Evolutionary conservation across 805 yeast genomes (phyloP).

Genomic region (Yarrowia sp.): DNA sequence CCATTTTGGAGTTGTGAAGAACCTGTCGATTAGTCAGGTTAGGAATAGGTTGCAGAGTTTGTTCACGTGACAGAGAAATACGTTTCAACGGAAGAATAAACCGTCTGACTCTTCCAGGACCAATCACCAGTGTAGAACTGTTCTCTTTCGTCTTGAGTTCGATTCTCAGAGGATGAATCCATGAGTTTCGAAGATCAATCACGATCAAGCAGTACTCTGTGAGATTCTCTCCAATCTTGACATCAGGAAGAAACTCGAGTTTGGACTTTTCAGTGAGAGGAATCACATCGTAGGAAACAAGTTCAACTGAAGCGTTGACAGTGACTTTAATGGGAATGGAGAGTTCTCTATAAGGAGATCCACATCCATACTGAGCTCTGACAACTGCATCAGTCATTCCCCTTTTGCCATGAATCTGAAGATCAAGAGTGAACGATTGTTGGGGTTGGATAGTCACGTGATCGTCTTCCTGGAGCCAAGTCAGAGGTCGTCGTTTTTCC

Average conservation of each 20-base stretch:
- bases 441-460: slow-evolving; percentile 36
- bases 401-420: slow-evolving; percentile 67
- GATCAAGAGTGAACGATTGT: slow-evolving; percentile 48
- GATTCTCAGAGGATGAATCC: slow-evolving; percentile 54
- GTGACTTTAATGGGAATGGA: slow-evolving; percentile 68
- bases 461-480: slow-evolving; percentile 37
- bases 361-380: slow-evolving; percentile 61
- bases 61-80: slow-evolving; percentile 45
- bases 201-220: slow-evolving; percentile 57
- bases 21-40: slow-evolving; percentile 69
- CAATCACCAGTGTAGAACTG: slow-evolving; percentile 36
- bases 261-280: slow-evolving; percentile 37
- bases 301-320: slow-evolving; percentile 68
- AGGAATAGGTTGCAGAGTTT: slow-evolving; percentile 59
- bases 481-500: slow-evolving; percentile 56
- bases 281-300: slow-evolving; percentile 72
- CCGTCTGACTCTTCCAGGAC: slow-evolving; percentile 52
- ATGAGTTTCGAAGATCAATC: slow-evolving; percentile 76
- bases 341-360: slow-evolving; percentile 50
- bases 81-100: slow-evolving; percentile 69
- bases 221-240: neutral
- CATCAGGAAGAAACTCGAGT: neutral
- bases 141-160: slow-evolving; percentile 32
- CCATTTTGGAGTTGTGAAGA: slow-evolving; percentile 47
- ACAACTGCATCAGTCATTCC: slow-evolving; percentile 67